A percentile compares a stretch with the other conserved stretches of the same genome.
Evolutionary conservation across 2,329 filamentous ascomycete species (phyloP).

Genomic region (Fusarium coffeatum): DNA sequence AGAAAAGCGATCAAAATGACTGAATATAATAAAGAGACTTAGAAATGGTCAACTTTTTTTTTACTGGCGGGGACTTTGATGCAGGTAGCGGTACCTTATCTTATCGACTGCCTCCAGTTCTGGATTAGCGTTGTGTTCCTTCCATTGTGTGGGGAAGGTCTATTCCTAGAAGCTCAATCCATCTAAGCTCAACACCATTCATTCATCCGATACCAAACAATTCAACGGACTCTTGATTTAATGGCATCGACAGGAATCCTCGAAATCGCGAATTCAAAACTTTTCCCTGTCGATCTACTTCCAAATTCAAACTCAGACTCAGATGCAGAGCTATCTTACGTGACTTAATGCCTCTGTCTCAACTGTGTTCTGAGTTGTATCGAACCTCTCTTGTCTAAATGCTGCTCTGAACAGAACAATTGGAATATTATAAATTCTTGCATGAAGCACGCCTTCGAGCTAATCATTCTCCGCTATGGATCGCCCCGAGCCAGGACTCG

Average conservation of each 20-base stretch:
- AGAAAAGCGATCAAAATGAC: background rate
- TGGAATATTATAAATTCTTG: background rate
- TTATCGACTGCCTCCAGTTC: constrained; percentile 41
- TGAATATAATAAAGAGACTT: background rate
- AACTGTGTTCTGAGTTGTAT: background rate
- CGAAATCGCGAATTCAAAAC: background rate
- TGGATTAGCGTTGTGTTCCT: constrained; percentile 26
- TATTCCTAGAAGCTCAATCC: constrained; percentile 24
- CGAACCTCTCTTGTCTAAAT: background rate
- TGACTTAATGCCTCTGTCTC: constrained; percentile 20
- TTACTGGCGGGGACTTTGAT: constrained; percentile 22
- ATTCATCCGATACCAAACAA: background rate
- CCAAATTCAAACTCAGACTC: background rate
- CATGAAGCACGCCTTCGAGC: background rate
- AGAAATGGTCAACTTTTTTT: constrained; percentile 39
- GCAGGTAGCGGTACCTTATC: constrained; percentile 32
- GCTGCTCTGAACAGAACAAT: background rate
- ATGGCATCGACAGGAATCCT: constrained; percentile 16
- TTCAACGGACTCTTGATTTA: constrained; percentile 1
- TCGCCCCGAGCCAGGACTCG: constrained; percentile 70
- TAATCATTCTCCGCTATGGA: constrained; percentile 58
- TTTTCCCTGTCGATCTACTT: background rate
- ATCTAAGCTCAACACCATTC: constrained; percentile 28
- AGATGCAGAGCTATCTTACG: constrained; percentile 1
- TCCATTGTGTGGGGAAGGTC: constrained; percentile 30